Evolutionary conservation across 2,329 filamentous ascomycete genomes (phyloP), one percentile per base, ranked within the genome.

Genomic region (Trichophyton verrucosum): DNA sequence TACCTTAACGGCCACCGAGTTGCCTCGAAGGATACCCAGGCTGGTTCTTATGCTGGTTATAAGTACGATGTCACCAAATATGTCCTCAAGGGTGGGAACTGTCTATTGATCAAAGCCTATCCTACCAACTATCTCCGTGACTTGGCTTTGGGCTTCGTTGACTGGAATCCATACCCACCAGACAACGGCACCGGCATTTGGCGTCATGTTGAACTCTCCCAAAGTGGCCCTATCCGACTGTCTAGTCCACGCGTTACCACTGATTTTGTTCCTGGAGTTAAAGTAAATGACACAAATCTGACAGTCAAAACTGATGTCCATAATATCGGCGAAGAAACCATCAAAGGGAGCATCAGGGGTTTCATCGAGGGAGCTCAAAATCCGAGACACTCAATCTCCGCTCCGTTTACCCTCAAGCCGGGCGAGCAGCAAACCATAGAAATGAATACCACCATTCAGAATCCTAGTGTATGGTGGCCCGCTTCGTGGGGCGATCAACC

Each of bases 171-270:
- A 0, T 79, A 80, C 60, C 81, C 83, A 0, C 77, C 81, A 0
- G 83, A 86, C 67, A 85, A 85, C 55, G 83, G 83, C 1, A 84
- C 82, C 0, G 83, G 83, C 0, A 73, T 86, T 7, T 86, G 84
- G 84, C 76, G 84, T 3, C 74, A 85, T 47, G 73, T 86, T 1
- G 76, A 78, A 38, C 60, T 86, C 47, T 80, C 78, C 57, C 77
- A 81, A 67, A 84, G 80, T 0, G 82, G 83, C 0, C 68, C 79
- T 0, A 76, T 83, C 1, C 70, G 73, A 1, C 65, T 74, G 57
- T 65, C 81, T 58, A 78, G 74, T 0, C 69, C 78, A 0, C 74
- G 79, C 6, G 72, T 83, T 1, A 65, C 73, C 0, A 78, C 79
- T 1, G 69, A 79, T 47, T 75, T 78, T 13, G 68, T 68, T 8